Evolutionary conservation across 2,329 filamentous ascomycete species (phyloP).

Genomic region (Scolecobasidium constrictum): DNA sequence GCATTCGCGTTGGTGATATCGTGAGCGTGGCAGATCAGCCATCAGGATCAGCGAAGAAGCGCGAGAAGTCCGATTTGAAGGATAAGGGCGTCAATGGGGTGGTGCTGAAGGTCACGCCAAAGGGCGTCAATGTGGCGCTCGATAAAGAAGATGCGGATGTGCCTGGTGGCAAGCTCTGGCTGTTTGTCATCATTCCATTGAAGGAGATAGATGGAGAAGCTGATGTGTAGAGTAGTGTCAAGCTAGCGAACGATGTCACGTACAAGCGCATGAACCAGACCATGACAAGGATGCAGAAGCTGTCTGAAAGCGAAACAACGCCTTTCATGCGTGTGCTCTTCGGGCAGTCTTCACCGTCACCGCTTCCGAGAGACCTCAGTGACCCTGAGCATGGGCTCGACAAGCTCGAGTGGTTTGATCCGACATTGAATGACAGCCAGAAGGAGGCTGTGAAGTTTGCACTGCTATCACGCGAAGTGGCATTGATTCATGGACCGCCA

Average conservation of each 20-base stretch:
- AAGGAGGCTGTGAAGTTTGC: slow-evolving; percentile 66
- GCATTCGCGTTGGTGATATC: slow-evolving; percentile 66
- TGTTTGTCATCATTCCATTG: slow-evolving; percentile 38
- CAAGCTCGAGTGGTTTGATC: slow-evolving; percentile 43
- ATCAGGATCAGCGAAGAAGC: slow-evolving; percentile 57
- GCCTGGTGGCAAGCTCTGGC: slow-evolving; percentile 48
- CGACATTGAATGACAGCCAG: slow-evolving; percentile 49
- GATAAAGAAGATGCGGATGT: slow-evolving; percentile 51
- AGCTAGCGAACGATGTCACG: slow-evolving; percentile 56
- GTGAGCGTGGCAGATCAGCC: slow-evolving; percentile 67
- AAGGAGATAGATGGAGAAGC: slow-evolving; percentile 11
- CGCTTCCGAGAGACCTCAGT: slow-evolving; percentile 32
- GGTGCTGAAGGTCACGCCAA: slow-evolving; percentile 51
- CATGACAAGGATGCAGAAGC: slow-evolving; percentile 48
- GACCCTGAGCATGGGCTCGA: slow-evolving; percentile 25
- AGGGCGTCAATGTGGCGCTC: slow-evolving; percentile 54
- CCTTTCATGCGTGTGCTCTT: slow-evolving; percentile 51
- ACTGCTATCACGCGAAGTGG: slow-evolving; percentile 67
- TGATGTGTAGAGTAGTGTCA: slow-evolving; percentile 40
- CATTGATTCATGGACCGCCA: slow-evolving; percentile 87
- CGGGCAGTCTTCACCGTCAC: slow-evolving; percentile 44
- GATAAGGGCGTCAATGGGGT: slow-evolving; percentile 60
- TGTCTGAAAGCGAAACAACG: slow-evolving; percentile 44
- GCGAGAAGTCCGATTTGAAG: slow-evolving; percentile 60
- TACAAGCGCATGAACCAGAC: slow-evolving; percentile 55